phyloP scores from a whole-genome alignment of 1,139 yeast genomes.

The Protomyces pachydermus region DNA sequence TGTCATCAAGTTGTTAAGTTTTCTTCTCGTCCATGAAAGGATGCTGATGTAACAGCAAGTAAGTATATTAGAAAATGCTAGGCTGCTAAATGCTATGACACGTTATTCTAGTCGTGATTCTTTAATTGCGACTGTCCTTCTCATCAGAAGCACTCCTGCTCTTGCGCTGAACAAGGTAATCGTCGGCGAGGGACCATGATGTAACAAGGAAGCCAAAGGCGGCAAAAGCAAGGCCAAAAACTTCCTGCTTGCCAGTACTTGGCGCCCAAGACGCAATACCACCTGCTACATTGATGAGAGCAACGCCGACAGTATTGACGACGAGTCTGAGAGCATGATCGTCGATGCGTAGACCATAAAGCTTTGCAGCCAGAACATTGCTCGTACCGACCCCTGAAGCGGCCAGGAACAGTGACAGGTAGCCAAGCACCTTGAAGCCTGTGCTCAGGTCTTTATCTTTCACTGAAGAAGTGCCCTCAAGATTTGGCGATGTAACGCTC shows the following conservation, averaged over 20 bases:
- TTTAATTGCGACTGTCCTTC: neutral
- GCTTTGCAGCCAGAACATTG: constrained; percentile 2
- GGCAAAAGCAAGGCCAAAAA: neutral
- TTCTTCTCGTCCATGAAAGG: too few species aligned
- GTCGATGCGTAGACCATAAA: neutral
- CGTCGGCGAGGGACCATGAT: neutral
- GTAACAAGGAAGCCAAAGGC: neutral
- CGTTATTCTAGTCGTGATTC: neutral
- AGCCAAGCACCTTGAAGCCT: neutral
- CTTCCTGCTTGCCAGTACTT: neutral
- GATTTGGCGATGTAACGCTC: neutral
- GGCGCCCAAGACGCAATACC: neutral
- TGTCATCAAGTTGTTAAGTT: too few species aligned
- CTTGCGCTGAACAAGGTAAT: neutral
- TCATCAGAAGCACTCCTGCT: too few species aligned
- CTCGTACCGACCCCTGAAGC: neutral
- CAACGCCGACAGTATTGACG: neutral
- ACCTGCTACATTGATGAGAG: neutral
- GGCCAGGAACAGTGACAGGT: neutral
- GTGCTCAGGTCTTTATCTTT: neutral
- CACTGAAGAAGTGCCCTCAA: neutral
- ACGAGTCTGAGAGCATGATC: neutral
- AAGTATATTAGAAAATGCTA: too few species aligned
- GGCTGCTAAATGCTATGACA: neutral
- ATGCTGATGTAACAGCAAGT: too few species aligned